Percentiles rank a stretch among this genome's conserved stretches.
phyloP scores from a whole-genome alignment of 202 grass and related monocot species.

The Dendrocalamus latiflorus region DNA sequence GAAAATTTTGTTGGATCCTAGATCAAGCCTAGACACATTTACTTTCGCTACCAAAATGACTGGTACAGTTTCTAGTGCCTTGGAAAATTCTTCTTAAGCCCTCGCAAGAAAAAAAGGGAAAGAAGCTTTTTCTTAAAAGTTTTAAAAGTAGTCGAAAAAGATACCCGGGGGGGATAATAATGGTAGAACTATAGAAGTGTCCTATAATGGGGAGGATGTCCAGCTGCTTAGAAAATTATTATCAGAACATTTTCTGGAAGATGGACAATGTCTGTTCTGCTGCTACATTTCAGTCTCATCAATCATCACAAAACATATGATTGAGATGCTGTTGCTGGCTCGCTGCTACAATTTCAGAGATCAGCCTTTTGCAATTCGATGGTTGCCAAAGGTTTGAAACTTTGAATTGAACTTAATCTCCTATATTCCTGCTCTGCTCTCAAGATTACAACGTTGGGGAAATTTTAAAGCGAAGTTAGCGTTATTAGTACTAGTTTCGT shows the following conservation, averaged over 20 bases:
- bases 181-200: neutral
- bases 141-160: neutral
- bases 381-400: neutral
- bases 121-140: neutral
- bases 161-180: neutral
- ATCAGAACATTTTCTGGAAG: constrained; percentile 11
- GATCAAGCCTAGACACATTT: neutral
- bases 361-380: neutral
- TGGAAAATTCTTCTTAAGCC: neutral
- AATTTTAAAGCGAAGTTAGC: neutral
- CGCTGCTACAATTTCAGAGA: constrained; percentile 23
- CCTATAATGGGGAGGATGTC: neutral
- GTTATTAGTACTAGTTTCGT: neutral
- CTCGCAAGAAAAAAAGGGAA: neutral
- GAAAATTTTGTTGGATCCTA: neutral
- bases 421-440: neutral
- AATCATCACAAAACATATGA: constrained; percentile 25
- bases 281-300: constrained; percentile 21
- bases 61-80: neutral
- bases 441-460: neutral
- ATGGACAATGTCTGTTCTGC: constrained; percentile 8
- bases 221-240: constrained; percentile 25
- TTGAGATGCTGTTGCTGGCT: neutral
- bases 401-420: constrained; percentile 1
- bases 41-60: neutral